phyloP scores from a whole-genome alignment of 1,284 basidiomycete genomes.

The Sanghuangporus baumii region DNA sequence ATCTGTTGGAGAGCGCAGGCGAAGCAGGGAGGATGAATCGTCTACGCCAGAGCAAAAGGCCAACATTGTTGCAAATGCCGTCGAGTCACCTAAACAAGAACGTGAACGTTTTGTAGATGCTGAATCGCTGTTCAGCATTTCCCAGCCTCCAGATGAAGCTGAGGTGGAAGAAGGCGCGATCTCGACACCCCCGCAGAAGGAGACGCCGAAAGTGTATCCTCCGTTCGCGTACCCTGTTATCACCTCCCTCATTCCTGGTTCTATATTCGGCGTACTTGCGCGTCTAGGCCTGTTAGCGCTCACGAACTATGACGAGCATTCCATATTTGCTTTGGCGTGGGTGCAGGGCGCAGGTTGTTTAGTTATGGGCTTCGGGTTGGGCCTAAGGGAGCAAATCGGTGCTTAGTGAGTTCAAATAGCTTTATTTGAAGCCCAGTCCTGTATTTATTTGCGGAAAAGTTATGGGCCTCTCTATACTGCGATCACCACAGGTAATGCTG shows the following conservation, averaged over 20 bases:
- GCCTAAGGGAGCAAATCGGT: slow-evolving; percentile 64
- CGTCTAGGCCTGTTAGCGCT: slow-evolving; percentile 72
- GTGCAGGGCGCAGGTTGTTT: slow-evolving; percentile 87
- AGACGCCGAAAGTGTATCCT: slow-evolving; percentile 41
- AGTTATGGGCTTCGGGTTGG: slow-evolving; percentile 80
- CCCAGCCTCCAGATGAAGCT: slow-evolving; percentile 42
- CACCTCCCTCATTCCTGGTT: slow-evolving; percentile 68
- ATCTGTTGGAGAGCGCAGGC: background rate
- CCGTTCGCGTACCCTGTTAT: slow-evolving; percentile 62
- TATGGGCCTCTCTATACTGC: slow-evolving; percentile 87
- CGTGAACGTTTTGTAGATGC: slow-evolving; percentile 32
- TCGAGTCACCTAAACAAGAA: slow-evolving; percentile 6
- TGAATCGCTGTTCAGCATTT: slow-evolving; percentile 43
- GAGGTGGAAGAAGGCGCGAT: slow-evolving; percentile 23
- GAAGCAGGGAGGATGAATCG: background rate
- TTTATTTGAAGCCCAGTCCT: slow-evolving; percentile 6
- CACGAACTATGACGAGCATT: slow-evolving; percentile 64
- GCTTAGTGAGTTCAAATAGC: slow-evolving; percentile 51
- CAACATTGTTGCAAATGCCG: slow-evolving; percentile 5
- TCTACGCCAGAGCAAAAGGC: background rate
- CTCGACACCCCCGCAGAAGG: background rate
- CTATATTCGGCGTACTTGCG: slow-evolving; percentile 75
- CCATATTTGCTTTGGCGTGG: slow-evolving; percentile 84
- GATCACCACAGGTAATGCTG: slow-evolving; percentile 68
- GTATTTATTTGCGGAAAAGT: slow-evolving; percentile 27